Evolutionary conservation across 2,329 filamentous ascomycete genomes (phyloP), one percentile per base, ranked within the genome.

Genomic region (Fusarium sacchari): DNA sequence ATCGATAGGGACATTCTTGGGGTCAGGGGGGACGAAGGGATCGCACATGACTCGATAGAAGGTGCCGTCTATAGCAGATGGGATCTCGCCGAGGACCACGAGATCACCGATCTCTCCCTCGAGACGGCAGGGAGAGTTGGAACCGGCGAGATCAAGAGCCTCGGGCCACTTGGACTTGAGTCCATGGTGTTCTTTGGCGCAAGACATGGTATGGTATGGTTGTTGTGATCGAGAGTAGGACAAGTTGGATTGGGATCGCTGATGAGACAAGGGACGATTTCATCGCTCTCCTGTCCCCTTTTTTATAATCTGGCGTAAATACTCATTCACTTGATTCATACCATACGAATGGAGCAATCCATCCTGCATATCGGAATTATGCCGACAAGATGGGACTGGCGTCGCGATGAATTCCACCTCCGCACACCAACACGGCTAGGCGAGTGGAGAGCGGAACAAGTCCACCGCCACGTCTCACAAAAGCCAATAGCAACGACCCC

Each of bases 41-140:
- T 86, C 85, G 3, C 80, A 78, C 82, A 85, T 86, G 4, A 86
- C 80, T 9, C 75, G 55, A 20, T 76, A 77, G 39, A 78, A 79
- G 0, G 77, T 79, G 0, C 77, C 77, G 18, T 78, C 71, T 8
- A 79, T 75, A 13, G 58, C 69, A 1, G 65, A 8, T 1, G 76
- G 77, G 8, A 79, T 73, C 11, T 76, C 55, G 1, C 77, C 77
- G 2, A 71, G 42, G 1, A 79, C 73, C 0, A 73, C 61, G 4
- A 72, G 64, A 32, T 72, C 67, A 15, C 42, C 8, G 15, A 72
- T 59, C 6, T 72, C 70, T 6, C 70, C 70, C 9, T 72, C 56
- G 0, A 59, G 0, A 2, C 56, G 56, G 1, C 43, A 59, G 6
- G 56, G 56, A 1, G 43, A 50, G 26, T 59, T 59, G 2, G 56